Conservation (phyloP, 257 asterid species). For the Leptodermis oblonga region DNA sequence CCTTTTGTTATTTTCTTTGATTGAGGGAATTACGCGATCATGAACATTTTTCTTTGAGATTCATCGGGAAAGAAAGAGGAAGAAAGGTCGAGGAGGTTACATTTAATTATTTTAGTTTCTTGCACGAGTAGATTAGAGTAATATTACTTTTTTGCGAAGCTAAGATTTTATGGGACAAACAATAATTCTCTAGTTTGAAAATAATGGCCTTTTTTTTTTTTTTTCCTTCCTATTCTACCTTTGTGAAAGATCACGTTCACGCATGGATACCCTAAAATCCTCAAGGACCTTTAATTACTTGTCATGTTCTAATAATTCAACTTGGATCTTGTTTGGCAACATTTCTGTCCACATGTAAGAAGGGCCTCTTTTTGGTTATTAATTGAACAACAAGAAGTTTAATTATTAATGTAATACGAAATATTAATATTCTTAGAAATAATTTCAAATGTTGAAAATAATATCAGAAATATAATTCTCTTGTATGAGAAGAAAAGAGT, state of each 20-base stretch:
- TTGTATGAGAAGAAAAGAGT: too few species aligned
- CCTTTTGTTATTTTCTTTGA: too few species aligned
- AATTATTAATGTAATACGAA: too few species aligned
- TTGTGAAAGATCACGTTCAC: conserved; percentile 6
- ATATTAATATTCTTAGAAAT: too few species aligned
- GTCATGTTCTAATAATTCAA: background rate
- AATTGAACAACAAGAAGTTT: too few species aligned
- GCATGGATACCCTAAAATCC: background rate
- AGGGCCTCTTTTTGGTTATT: too few species aligned
- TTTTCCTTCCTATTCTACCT: background rate
- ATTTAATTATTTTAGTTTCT: background rate
- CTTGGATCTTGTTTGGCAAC: background rate
- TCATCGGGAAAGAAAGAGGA: background rate
- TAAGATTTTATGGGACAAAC: conserved; percentile 12
- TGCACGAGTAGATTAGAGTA: conserved; percentile 4
- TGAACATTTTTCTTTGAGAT: background rate
- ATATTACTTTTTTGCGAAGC: background rate
- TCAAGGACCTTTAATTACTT: background rate
- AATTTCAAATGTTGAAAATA: too few species aligned
- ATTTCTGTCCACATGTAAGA: background rate
- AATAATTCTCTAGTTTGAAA: conserved; percentile 5
- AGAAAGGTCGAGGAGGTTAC: background rate
- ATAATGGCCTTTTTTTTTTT: too few species aligned
- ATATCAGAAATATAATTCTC: too few species aligned
- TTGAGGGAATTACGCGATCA: too few species aligned